A percentile compares a stretch with the other conserved stretches of the same genome.
Evolutionary conservation across 768 basidiomycete species (phyloP).

Genomic region (Hericium rajendrae): DNA sequence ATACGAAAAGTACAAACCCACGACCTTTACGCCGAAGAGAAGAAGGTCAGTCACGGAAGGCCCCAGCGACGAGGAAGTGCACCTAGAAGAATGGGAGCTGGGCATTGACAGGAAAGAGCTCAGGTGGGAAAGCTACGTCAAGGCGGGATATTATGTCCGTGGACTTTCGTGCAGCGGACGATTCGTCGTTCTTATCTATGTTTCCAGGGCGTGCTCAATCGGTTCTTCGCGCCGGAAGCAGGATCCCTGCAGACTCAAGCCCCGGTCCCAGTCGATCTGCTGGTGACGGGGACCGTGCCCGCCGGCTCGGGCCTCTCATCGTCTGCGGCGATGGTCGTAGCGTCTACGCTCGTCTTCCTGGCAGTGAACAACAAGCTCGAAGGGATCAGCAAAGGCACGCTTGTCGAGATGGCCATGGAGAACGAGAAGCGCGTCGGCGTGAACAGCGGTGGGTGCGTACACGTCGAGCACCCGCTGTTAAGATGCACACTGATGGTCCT

Average conservation of each 20-base stretch:
- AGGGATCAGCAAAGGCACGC: conserved; percentile 50
- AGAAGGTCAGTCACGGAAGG: conserved; percentile 17
- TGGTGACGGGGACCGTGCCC: conserved; percentile 77
- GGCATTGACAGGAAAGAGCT: conserved; percentile 63
- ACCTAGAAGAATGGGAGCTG: conserved; percentile 54
- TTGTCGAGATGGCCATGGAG: conserved; percentile 74
- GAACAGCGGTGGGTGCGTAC: conserved; percentile 64
- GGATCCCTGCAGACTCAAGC: conserved; percentile 1
- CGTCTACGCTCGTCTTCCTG: conserved; percentile 73
- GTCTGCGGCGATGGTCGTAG: conserved; percentile 86
- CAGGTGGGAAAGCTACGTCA: conserved; percentile 83
- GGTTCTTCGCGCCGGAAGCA: conserved; percentile 33
- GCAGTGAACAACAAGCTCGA: conserved; percentile 61
- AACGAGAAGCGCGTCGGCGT: conserved; percentile 82
- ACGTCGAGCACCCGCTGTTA: neutral
- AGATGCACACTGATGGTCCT: neutral
- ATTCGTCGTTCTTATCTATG: neutral
- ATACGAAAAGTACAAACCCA: conserved; percentile 46
- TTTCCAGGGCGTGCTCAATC: conserved; percentile 54
- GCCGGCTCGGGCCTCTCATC: conserved; percentile 82
- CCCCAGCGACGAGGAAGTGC: conserved; percentile 21
- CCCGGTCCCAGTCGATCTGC: conserved; percentile 58
- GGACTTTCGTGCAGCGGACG: neutral
- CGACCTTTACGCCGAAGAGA: conserved; percentile 46
- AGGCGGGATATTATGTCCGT: conserved; percentile 75